These are phyloP conservation scores for Ordospora colligata DNA, from an alignment of 371 early-diverging fungal genomes.

Conservation along the genomic window DNA sequence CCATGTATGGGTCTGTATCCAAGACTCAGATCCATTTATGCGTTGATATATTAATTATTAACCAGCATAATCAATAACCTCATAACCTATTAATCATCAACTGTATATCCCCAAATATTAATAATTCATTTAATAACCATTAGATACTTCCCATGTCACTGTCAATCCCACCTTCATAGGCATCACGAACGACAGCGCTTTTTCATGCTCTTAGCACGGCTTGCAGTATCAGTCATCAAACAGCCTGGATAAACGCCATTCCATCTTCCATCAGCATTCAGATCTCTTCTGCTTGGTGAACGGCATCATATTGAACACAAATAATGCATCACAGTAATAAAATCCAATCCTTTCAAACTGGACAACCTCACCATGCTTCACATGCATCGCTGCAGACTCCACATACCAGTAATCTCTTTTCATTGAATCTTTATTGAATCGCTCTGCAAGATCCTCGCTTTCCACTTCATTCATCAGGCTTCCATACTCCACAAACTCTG, in stretches of 20 bases:
- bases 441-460: conserved; percentile 72
- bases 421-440: conserved; percentile 76
- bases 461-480: conserved; percentile 84
- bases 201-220: no score
- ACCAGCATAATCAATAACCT: no score
- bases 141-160: no score
- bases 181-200: no score
- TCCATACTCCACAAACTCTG: conserved; percentile 64
- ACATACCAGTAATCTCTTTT: conserved; percentile 65
- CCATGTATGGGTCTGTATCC: no score
- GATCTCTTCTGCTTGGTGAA: conserved; percentile 60
- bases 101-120: no score
- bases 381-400: conserved; percentile 60
- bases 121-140: no score
- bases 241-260: no score
- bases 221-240: no score
- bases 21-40: background rate
- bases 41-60: background rate
- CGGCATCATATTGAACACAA: conserved; percentile 58
- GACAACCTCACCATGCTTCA: conserved; percentile 68
- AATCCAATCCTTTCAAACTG: conserved; percentile 97
- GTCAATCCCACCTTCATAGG: no score
- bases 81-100: no score
- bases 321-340: conserved; percentile 61
- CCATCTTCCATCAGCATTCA: background rate